phyloP scores from a whole-genome alignment of 2,329 filamentous ascomycete species.

The Scedosporium apiospermum region DNA sequence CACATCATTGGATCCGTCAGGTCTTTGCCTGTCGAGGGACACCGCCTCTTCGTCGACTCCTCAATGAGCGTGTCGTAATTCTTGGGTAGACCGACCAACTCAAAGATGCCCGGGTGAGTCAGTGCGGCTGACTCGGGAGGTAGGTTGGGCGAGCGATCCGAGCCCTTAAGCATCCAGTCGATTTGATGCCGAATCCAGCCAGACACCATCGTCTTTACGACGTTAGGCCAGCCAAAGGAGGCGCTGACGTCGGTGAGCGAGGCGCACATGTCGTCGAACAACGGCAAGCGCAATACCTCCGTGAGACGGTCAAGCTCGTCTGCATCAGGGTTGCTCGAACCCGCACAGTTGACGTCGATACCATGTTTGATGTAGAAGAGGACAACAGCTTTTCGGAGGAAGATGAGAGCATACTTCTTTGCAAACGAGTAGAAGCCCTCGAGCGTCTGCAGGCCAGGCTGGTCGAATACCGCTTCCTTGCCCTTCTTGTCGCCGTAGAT shows the following conservation, averaged over 20 bases:
- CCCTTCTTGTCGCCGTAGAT: conserved; percentile 1
- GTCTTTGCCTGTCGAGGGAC: conserved; percentile 85
- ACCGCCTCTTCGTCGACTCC: conserved; percentile 73
- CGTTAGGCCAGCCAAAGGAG: conserved; percentile 13
- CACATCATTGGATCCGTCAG: conserved; percentile 85
- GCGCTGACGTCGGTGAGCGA: conserved; percentile 38
- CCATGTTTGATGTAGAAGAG: conserved; percentile 83
- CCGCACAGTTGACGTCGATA: conserved; percentile 70
- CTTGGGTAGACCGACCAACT: conserved; percentile 83
- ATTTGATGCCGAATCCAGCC: conserved; percentile 69
- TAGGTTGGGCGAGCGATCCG: background rate
- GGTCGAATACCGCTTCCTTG: conserved; percentile 40
- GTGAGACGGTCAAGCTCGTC: conserved; percentile 78
- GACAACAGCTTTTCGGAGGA: conserved; percentile 76
- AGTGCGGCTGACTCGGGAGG: conserved; percentile 34
- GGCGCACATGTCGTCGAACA: conserved; percentile 68
- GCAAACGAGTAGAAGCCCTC: conserved; percentile 51
- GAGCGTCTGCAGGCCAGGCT: conserved; percentile 43
- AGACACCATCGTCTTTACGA: conserved; percentile 30
- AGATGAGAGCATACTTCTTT: conserved; percentile 78
- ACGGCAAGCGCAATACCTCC: conserved; percentile 63
- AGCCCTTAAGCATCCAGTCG: conserved; percentile 17
- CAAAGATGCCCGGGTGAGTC: conserved; percentile 85
- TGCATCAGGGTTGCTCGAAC: conserved; percentile 52
- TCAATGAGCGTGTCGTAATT: conserved; percentile 91